Conservation (phyloP, 2,329 filamentous ascomycete species). For the Phialophora expanda region DNA sequence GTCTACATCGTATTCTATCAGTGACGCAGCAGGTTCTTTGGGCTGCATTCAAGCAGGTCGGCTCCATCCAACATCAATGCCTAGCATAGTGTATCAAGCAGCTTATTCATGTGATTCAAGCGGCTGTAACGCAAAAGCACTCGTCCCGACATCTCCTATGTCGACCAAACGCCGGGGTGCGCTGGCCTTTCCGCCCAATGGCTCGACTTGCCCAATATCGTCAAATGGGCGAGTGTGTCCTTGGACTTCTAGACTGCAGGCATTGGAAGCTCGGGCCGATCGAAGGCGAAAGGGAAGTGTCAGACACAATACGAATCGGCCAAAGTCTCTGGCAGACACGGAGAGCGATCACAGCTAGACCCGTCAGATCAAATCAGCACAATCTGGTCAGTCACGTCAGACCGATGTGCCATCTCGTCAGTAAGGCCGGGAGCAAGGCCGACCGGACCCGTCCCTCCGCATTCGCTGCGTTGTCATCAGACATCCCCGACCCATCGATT, state of each 20-base stretch:
- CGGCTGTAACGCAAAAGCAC: background rate
- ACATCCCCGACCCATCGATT: background rate
- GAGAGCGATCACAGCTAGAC: background rate
- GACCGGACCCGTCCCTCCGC: background rate
- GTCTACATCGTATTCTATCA: background rate
- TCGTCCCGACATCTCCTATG: background rate
- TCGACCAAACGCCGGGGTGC: background rate
- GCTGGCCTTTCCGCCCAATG: background rate
- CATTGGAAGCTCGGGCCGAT: background rate
- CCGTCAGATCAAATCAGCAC: background rate
- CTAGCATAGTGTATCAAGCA: background rate
- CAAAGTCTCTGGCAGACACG: background rate
- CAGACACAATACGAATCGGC: background rate
- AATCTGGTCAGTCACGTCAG: background rate
- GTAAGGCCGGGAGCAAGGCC: background rate
- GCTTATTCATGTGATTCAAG: background rate
- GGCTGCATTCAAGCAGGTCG: background rate
- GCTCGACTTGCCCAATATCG: background rate
- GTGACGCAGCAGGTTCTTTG: background rate
- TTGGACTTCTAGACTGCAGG: background rate
- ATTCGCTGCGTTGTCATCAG: background rate
- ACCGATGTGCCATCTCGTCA: background rate
- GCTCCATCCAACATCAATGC: background rate
- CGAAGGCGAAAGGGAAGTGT: background rate
- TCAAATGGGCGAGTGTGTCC: background rate